These are phyloP conservation scores for Entomortierella parvispora DNA, from an alignment of 192 early-diverging fungal genomes.

Conservation along the genomic window DNA sequence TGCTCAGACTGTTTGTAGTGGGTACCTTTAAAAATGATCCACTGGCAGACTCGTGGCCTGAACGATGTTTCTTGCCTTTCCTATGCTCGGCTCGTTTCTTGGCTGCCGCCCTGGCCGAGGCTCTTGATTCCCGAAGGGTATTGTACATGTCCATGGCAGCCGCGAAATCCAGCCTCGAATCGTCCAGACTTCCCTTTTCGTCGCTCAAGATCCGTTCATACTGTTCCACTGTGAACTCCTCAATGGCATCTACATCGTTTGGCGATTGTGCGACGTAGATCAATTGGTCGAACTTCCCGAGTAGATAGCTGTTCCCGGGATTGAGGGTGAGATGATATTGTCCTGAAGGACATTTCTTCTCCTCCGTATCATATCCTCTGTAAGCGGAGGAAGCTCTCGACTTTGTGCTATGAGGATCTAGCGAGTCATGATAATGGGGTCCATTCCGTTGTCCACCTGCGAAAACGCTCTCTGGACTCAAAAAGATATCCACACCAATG, in stretches of 20 bases:
- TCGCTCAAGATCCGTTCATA: constrained; percentile 29
- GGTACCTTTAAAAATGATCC: no score
- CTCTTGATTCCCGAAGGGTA: constrained; percentile 15
- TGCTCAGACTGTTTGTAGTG: no score
- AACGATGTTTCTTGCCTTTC: neutral
- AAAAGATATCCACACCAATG: constrained; percentile 46
- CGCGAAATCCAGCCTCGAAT: constrained; percentile 16
- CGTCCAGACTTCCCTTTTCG: constrained; percentile 14
- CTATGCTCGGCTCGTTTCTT: constrained; percentile 15
- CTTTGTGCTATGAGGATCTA: neutral
- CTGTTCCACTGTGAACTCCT: constrained; percentile 31
- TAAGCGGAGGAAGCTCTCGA: neutral
- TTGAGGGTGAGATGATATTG: constrained; percentile 66
- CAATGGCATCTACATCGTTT: constrained; percentile 54
- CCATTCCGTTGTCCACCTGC: neutral
- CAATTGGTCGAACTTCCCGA: constrained; percentile 58
- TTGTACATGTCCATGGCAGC: constrained; percentile 29
- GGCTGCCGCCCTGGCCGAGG: constrained; percentile 21
- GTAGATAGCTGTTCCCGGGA: constrained; percentile 63
- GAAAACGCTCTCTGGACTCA: constrained; percentile 3
- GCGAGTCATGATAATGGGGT: constrained; percentile 13
- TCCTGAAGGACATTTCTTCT: constrained; percentile 4
- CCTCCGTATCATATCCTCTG: neutral
- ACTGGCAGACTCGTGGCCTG: no score
- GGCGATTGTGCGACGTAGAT: constrained; percentile 66